Conservation (phyloP, 176 grass and related monocot species). For the Oryza longistaminata region DNA sequence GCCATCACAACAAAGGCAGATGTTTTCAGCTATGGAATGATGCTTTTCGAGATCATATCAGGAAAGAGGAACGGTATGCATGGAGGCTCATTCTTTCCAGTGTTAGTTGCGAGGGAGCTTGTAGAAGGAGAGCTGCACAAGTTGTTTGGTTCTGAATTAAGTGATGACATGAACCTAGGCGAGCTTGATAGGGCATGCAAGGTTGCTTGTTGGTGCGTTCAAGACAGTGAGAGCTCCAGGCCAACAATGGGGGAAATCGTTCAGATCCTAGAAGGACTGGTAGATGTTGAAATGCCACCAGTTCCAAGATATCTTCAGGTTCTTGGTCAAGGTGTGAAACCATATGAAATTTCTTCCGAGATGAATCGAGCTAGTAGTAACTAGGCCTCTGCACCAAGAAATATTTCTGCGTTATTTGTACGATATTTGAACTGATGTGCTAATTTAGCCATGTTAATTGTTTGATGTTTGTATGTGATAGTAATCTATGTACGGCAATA, state of each 20-base stretch:
- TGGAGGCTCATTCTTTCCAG: constrained; percentile 19
- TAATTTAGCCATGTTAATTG: not conserved
- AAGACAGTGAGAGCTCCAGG: constrained; percentile 30
- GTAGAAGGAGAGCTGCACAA: constrained; percentile 2
- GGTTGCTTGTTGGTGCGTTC: constrained; percentile 47
- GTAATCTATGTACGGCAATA: not conserved
- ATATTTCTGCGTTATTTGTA: not conserved
- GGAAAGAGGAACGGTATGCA: constrained; percentile 23
- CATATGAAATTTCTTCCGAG: not conserved
- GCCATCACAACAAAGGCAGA: constrained; percentile 41
- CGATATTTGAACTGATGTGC: not conserved
- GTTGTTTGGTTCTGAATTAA: not conserved
- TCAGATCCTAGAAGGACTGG: constrained; percentile 39
- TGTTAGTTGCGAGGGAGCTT: constrained; percentile 22
- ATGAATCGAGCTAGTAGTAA: not conserved
- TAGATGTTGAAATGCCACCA: constrained; percentile 32
- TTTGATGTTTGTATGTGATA: not conserved
- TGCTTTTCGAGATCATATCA: constrained; percentile 48
- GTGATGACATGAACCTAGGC: not conserved
- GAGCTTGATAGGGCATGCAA: constrained; percentile 40
- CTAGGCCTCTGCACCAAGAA: not conserved
- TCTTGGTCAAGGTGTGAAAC: constrained; percentile 5
- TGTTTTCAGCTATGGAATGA: constrained; percentile 54
- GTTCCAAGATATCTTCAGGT: constrained; percentile 38
- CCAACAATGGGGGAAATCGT: constrained; percentile 45